Conservation (phyloP, 2,329 filamentous ascomycete species). For the Blastomyces emzantsi region DNA sequence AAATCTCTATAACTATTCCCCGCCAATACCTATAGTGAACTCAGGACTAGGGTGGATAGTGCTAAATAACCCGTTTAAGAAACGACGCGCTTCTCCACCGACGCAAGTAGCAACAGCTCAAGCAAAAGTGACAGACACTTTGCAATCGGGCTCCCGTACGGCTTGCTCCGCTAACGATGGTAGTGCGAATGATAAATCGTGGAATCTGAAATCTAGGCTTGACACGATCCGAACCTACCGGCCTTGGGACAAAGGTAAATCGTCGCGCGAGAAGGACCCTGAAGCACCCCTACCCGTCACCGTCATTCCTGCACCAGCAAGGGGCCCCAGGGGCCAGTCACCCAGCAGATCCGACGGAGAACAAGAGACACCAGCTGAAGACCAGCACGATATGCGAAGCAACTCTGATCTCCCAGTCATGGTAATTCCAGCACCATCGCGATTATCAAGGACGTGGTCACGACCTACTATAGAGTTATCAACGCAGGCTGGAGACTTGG, state of each 20-base stretch:
- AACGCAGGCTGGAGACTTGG: neutral
- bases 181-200: slow-evolving; percentile 37
- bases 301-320: slow-evolving; percentile 51
- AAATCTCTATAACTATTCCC: slow-evolving; percentile 24
- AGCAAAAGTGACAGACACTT: slow-evolving; percentile 33
- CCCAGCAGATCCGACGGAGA: slow-evolving; percentile 29
- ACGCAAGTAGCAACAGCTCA: slow-evolving; percentile 51
- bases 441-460: slow-evolving; percentile 44
- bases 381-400: neutral
- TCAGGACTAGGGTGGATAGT: slow-evolving; percentile 39
- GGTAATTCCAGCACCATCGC: slow-evolving; percentile 50
- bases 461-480: neutral
- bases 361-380: neutral
- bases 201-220: slow-evolving; percentile 38
- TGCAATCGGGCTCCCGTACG: neutral
- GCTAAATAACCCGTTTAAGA: slow-evolving; percentile 50
- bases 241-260: slow-evolving; percentile 35
- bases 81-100: slow-evolving; percentile 49
- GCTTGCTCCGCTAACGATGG: neutral
- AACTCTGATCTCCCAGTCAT: slow-evolving; percentile 44
- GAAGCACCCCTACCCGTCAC: slow-evolving; percentile 47
- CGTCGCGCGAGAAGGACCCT: slow-evolving; percentile 30
- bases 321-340: slow-evolving; percentile 47
- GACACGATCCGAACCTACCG: slow-evolving; percentile 43
- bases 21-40: slow-evolving; percentile 25